Evolutionary conservation across 1,284 basidiomycete species (phyloP).

Genomic region (Somion occarium): DNA sequence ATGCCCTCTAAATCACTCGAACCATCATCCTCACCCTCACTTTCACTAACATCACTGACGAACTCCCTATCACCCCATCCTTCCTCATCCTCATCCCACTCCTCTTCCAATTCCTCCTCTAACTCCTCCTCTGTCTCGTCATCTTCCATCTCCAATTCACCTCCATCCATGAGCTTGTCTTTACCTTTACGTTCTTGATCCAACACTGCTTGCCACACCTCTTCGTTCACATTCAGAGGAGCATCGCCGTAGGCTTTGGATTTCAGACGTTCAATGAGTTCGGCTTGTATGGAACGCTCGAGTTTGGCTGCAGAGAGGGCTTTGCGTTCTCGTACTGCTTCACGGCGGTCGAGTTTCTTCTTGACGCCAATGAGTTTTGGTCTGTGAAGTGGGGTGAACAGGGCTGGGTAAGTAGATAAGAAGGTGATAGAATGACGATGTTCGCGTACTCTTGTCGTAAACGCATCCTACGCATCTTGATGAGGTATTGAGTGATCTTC

Average conservation of each 20-base stretch:
- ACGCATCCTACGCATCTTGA: conserved; percentile 93
- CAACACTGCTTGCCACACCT: conserved; percentile 89
- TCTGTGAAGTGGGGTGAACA: conserved; percentile 36
- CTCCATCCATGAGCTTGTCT: conserved; percentile 39
- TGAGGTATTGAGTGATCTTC: conserved; percentile 98
- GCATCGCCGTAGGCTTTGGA: conserved; percentile 97
- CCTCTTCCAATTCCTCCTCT: conserved; percentile 49
- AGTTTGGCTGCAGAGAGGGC: conserved; percentile 92
- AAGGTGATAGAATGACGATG: conserved; percentile 7
- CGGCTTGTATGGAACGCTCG: conserved; percentile 94
- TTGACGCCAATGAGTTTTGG: conserved; percentile 94
- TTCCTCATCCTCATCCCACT: conserved; percentile 48
- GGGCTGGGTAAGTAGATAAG: conserved; percentile 2
- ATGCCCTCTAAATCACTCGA: conserved; percentile 74
- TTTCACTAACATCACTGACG: conserved; percentile 79
- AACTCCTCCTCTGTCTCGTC: conserved; percentile 47
- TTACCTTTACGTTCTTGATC: conserved; percentile 59
- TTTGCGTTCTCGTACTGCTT: conserved; percentile 90
- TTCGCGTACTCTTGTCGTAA: conserved; percentile 88
- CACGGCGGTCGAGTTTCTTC: conserved; percentile 96
- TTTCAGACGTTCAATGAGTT: conserved; percentile 92
- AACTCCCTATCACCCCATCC: conserved; percentile 78
- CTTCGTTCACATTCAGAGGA: conserved; percentile 97
- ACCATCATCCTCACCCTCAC: conserved; percentile 56
- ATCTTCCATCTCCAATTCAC: conserved; percentile 39